Evolutionary conservation across 2,329 filamentous ascomycete species (phyloP), one percentile per base, ranked within the genome.

Genomic region (Onygenales sp.): DNA sequence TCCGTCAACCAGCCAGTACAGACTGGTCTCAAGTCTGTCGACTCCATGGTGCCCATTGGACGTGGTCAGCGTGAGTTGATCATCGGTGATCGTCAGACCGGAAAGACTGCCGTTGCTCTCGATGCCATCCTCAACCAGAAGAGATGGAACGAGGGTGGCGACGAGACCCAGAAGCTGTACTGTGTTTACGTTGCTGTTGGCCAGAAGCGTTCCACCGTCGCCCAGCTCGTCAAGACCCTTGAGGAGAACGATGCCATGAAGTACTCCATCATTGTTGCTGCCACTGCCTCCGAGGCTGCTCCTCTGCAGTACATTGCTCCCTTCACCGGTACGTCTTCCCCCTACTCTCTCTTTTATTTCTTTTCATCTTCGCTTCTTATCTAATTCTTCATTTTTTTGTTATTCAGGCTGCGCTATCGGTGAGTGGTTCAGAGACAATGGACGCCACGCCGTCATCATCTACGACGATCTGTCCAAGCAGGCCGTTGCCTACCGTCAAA

Each of bases 31-130:
- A 98, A 98, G 84, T 95, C 89, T 67, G 83, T 98, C 80, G 93
- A 98, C 74, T 91, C 93, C 78, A 97, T 98, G 93, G 93, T 98
- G 67, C 93, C 93, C 69, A 96, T 98, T 68, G 93, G 93, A 74
- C 93, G 93, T 92, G 93, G 93, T 72, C 93, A 98, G 84, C 93
- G 93, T 92, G 93, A 98, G 82, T 81, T 98, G 84, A 97, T 98
- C 77, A 98, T 98, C 77, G 93, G 93, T 82, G 93, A 98, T 75
- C 93, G 93, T 90, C 93, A 98, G 80, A 98, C 93, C 68, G 93
- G 93, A 77, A 98, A 98, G 87, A 98, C 93, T 72, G 93, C 93
- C 69, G 92, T 98, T 73, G 92, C 87, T 69, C 88, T 98, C 59
- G 93, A 98, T 74, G 85, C 92, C 75, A 97, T 98, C 66, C 86